Conservation (phyloP, 805 yeast species). For the Teunomyces funiuensis region DNA sequence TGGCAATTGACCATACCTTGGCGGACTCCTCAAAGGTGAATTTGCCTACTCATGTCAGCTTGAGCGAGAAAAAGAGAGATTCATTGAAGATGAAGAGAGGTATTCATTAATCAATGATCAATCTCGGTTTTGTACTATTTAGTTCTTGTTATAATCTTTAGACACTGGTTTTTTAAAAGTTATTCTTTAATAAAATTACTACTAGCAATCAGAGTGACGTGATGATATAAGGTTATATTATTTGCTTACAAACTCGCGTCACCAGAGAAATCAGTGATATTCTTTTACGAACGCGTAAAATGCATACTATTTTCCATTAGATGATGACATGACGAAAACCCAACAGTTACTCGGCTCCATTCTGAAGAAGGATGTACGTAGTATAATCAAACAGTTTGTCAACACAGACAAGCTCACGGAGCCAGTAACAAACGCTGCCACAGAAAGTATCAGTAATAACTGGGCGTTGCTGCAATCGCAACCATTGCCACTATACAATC, state of each 20-base stretch:
- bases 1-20: slow-evolving; percentile 10
- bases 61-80: slow-evolving; percentile 47
- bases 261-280: neutral
- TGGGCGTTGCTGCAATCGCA: slow-evolving; percentile 5
- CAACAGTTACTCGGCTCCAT: neutral
- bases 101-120: slow-evolving; percentile 25
- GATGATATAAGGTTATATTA: no score
- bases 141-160: neutral
- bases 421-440: slow-evolving; percentile 2
- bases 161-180: neutral
- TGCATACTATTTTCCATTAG: neutral
- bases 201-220: neutral
- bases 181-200: neutral
- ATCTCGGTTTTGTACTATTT: neutral
- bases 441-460: neutral
- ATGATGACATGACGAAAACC: neutral
- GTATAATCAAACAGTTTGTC: slow-evolving; percentile 6
- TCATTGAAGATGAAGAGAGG: slow-evolving; percentile 46
- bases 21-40: slow-evolving; percentile 18
- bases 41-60: slow-evolving; percentile 32
- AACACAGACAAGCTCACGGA: no score
- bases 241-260: neutral
- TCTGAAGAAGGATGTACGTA: neutral
- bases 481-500: slow-evolving; percentile 7
- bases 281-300: neutral